Evolutionary conservation across 768 basidiomycete genomes (phyloP), one percentile per base, ranked within the genome.

Genomic region (Mycena vitilis): DNA sequence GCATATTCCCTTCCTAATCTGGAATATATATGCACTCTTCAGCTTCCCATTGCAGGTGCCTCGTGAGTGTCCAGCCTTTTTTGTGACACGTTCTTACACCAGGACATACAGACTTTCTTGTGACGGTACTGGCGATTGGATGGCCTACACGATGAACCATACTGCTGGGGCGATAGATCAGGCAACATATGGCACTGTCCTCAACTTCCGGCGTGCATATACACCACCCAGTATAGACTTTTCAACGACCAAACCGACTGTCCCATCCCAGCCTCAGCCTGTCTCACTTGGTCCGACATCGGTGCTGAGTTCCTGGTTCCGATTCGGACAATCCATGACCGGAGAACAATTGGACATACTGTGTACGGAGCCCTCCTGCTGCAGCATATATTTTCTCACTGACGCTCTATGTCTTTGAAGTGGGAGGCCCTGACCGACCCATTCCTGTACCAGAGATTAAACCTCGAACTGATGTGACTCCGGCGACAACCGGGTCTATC

Each of bases 371-470:
- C 65, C 70, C 45, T 36, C 60, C 42, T 13, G 12, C 16, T 54
- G 30, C n/a, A 22, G 62, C 12, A 8, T 34, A 36, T 37, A n/a
- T 11, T 49, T 42, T 23, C 48, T 42, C 11, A 60, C n/a, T 30
- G 30, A 30, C 5, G 30, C 30, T 56, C 48, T 56, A 37, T 63
- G n/a, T 62, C 53, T 55, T 36, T 66, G 8, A 47, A 92, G 91
- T 93, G 62, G 91, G 87, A 12, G 91, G 91, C 1, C 88, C 89
- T 1, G 82, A 91, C 71, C 80, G 91, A 65, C 90, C 89, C 9
- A 76, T 86, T 23, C 87, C 83, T 38, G 77, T 78, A 65, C 60
- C 23, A 63, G 57, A 74, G 62, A 56, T 66, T 20, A 58, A 69
- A 45, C 25, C 23, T 45, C 54, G 18, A 52, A 48, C 36, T 36